These are phyloP conservation scores for Porodaedalea pini DNA, from an alignment of 1,284 basidiomycete species.

Conservation along the genomic window DNA sequence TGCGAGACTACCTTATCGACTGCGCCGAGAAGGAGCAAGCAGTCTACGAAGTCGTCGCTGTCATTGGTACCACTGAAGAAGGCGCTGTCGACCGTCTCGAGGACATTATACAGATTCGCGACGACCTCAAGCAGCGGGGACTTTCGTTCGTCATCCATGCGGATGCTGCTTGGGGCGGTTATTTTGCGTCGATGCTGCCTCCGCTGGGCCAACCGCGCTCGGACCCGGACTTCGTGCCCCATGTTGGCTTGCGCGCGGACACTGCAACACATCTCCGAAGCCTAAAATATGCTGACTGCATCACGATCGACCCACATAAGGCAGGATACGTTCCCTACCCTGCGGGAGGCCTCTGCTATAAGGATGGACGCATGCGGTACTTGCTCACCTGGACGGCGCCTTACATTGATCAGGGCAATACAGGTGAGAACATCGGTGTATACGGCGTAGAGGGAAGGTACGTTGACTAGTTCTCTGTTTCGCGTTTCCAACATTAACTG, in stretches of 20 bases:
- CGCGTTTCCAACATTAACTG: not conserved
- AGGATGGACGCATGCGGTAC: constrained; percentile 38
- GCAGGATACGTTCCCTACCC: constrained; percentile 44
- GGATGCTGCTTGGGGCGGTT: constrained; percentile 46
- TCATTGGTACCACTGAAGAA: constrained; percentile 45
- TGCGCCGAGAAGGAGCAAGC: constrained; percentile 31
- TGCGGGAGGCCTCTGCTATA: constrained; percentile 42
- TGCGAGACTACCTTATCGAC: constrained; percentile 32
- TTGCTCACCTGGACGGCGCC: constrained; percentile 42
- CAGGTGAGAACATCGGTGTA: constrained; percentile 37
- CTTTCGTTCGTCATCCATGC: constrained; percentile 42
- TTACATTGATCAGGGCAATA: constrained; percentile 30
- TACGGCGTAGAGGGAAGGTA: constrained; percentile 48
- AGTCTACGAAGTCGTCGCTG: constrained; percentile 42
- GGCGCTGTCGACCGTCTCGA: constrained; percentile 43
- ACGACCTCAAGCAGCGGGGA: constrained; percentile 32
- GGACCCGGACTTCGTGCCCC: constrained; percentile 27
- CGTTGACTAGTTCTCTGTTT: constrained; percentile 3
- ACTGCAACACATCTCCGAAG: constrained; percentile 28
- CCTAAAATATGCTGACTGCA: constrained; percentile 34
- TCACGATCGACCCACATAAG: constrained; percentile 48
- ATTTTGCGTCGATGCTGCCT: constrained; percentile 38
- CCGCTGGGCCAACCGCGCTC: constrained; percentile 15
- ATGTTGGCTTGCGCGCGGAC: constrained; percentile 27
- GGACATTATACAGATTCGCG: constrained; percentile 35